These are phyloP conservation scores for Aspergillus clavatus DNA, from an alignment of 2,329 filamentous ascomycete species.

Conservation along the genomic window DNA sequence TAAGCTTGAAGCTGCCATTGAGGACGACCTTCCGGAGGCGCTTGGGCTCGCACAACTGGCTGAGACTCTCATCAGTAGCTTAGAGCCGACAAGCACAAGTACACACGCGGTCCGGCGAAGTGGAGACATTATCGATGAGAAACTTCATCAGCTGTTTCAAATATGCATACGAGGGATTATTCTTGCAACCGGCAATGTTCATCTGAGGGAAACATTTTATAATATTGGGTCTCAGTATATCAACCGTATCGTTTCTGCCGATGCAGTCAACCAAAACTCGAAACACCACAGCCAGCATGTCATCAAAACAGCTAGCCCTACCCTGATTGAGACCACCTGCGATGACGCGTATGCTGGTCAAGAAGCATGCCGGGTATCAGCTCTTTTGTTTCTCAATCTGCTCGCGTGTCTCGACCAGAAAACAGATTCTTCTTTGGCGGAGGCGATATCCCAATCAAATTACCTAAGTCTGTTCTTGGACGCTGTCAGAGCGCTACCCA, in stretches of 20 bases:
- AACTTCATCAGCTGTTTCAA: constrained; percentile 87
- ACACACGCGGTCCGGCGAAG: constrained; percentile 42
- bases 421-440: constrained; percentile 70
- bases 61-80: constrained; percentile 55
- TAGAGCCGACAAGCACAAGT: constrained; percentile 33
- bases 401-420: constrained; percentile 68
- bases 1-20: constrained; percentile 73
- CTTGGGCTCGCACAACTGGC: constrained; percentile 71
- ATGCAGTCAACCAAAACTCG: constrained; percentile 47
- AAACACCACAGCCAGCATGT: constrained; percentile 58
- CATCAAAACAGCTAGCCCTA: constrained; percentile 73
- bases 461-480: constrained; percentile 88
- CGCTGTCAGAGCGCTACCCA: constrained; percentile 70
- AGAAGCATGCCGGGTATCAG: constrained; percentile 74
- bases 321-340: constrained; percentile 78
- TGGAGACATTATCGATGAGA: constrained; percentile 76
- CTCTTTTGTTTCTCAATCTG: constrained; percentile 75
- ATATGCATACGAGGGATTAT: constrained; percentile 75
- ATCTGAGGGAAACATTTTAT: constrained; percentile 80
- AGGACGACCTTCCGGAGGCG: constrained; percentile 64
- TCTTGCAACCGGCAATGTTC: constrained; percentile 64
- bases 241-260: constrained; percentile 54
- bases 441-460: constrained; percentile 77
- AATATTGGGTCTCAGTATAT: constrained; percentile 86
- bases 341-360: constrained; percentile 89